Evolutionary conservation across 768 basidiomycete genomes (phyloP).

Genomic region (Amanita exitialis): DNA sequence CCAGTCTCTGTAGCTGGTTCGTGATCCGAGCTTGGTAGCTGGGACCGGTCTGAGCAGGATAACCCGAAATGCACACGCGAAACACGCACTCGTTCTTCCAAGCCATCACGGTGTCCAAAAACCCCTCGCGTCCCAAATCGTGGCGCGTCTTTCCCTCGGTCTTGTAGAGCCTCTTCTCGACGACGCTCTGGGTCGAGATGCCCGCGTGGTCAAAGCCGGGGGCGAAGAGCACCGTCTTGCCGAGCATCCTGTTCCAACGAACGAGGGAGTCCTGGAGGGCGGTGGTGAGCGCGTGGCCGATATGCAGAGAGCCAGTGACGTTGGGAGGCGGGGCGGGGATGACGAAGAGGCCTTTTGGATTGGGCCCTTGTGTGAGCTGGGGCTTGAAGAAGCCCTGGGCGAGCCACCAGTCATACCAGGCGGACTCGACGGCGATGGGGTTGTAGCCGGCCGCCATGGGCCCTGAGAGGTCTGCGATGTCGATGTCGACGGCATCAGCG

Average conservation of each 20-base stretch:
- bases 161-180: slow-evolving; percentile 89
- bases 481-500: slow-evolving; percentile 1
- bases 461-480: slow-evolving; percentile 69
- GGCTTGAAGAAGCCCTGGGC: slow-evolving; percentile 88
- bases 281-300: slow-evolving; percentile 88
- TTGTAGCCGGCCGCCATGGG: slow-evolving; percentile 94
- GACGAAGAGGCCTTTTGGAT: slow-evolving; percentile 66
- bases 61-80: neutral
- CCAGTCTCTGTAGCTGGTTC: slow-evolving; percentile 77
- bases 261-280: slow-evolving; percentile 86
- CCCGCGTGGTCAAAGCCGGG: slow-evolving; percentile 99
- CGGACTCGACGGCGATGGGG: slow-evolving; percentile 86
- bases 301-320: slow-evolving; percentile 91
- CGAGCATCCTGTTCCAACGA: slow-evolving; percentile 97
- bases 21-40: slow-evolving; percentile 95
- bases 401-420: slow-evolving; percentile 99
- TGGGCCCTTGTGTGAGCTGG: slow-evolving; percentile 40
- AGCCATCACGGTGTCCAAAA: slow-evolving; percentile 83
- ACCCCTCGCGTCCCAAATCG: slow-evolving; percentile 90
- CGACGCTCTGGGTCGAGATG: slow-evolving; percentile 96
- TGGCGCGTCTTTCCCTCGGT: slow-evolving; percentile 74
- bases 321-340: slow-evolving; percentile 92
- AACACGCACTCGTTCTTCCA: slow-evolving; percentile 91
- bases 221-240: slow-evolving; percentile 79
- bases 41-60: neutral